Evolutionary conservation across 768 basidiomycete genomes (phyloP), one percentile per base, ranked within the genome.

Genomic region (Boletales sp.): DNA sequence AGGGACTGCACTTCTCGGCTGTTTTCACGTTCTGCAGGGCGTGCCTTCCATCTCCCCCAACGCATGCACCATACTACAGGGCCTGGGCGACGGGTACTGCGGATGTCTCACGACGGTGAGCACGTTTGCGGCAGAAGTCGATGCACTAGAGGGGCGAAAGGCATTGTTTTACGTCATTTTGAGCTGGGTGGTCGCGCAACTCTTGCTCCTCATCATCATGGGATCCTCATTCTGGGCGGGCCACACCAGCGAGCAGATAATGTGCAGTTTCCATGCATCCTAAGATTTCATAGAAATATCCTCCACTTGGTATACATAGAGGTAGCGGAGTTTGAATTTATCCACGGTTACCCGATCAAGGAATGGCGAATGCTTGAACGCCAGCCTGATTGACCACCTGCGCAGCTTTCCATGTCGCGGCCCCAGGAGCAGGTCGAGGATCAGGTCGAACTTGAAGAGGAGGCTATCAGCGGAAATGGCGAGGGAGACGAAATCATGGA

Each of bases 61-160:
- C 51, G 74, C 79, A 32, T 96, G 94, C 62, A 74, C 79, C 21
- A 72, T 91, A 17, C 67, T 97, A 37, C 86, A 90, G 62, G 94
- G 92, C 2, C 70, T 98, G 34, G 74, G 76, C 19, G 92, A 97
- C 64, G 96, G 96, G 8, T 97, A 92, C 63, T 97, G 94, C 64
- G 96, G 94, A 11, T 94, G 92, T 70, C 74, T 98, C 58, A 94
- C 87, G 2, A 99, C 96, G 2, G 79, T 99, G 58, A 92, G 89
- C 66, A 98, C 94, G 15, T 95, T 98, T 62, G 87, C 83, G 2
- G 84, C 84, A 9, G 96, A 99, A 64, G 65, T 90, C 18, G 69
- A 74, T 32, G 78, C 79, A 37, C 70, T 94, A 53, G 67, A 72
- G 38, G 65, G 73, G 31, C 64, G 79, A 66, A 81, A 78, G 60